Evolutionary conservation across 2,329 filamentous ascomycete species (phyloP).

Genomic region (Mycosphaerella arachidis): DNA sequence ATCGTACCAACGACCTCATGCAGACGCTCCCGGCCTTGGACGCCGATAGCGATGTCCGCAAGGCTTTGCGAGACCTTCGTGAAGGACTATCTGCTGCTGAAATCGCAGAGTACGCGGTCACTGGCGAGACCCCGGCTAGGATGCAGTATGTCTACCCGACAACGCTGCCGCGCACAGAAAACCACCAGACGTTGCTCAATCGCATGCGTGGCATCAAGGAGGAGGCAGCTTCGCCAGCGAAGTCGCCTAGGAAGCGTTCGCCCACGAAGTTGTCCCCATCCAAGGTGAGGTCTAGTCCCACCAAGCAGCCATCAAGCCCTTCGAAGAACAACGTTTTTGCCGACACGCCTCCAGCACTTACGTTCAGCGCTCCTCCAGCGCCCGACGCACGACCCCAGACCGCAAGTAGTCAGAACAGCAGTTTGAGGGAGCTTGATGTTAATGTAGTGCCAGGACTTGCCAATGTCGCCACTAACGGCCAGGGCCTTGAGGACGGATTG

Average conservation of each 20-base stretch:
- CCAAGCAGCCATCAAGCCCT: slow-evolving; percentile 27
- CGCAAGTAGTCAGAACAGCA: slow-evolving; percentile 26
- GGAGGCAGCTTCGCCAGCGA: slow-evolving; percentile 26
- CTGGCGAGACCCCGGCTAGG: slow-evolving; percentile 82
- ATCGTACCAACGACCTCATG: slow-evolving; percentile 55
- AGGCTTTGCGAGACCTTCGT: slow-evolving; percentile 67
- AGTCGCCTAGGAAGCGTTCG: slow-evolving; percentile 32
- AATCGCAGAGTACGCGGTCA: slow-evolving; percentile 76
- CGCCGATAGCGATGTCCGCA: slow-evolving; percentile 53
- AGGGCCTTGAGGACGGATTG: slow-evolving; percentile 31
- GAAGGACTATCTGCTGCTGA: slow-evolving; percentile 60
- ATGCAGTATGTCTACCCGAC: slow-evolving; percentile 75
- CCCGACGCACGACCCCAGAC: slow-evolving; percentile 26
- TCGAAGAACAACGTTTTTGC: slow-evolving; percentile 33
- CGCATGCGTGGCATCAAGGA: slow-evolving; percentile 42
- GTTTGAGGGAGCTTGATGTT: slow-evolving; percentile 47
- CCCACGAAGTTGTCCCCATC: slow-evolving; percentile 28
- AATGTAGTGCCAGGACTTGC: slow-evolving; percentile 33
- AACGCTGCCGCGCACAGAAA: slow-evolving; percentile 69
- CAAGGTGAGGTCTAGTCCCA: slow-evolving; percentile 26
- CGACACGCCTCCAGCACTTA: slow-evolving; percentile 28
- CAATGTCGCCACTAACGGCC: slow-evolving; percentile 17
- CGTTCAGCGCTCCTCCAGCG: slow-evolving; percentile 17
- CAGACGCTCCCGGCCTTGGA: slow-evolving; percentile 59
- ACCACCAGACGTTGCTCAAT: slow-evolving; percentile 55